A percentile compares a stretch with the other conserved stretches of the same genome.
Conservation (phyloP, 2,329 filamentous ascomycete species). For the Parascedosporium putredinis region DNA sequence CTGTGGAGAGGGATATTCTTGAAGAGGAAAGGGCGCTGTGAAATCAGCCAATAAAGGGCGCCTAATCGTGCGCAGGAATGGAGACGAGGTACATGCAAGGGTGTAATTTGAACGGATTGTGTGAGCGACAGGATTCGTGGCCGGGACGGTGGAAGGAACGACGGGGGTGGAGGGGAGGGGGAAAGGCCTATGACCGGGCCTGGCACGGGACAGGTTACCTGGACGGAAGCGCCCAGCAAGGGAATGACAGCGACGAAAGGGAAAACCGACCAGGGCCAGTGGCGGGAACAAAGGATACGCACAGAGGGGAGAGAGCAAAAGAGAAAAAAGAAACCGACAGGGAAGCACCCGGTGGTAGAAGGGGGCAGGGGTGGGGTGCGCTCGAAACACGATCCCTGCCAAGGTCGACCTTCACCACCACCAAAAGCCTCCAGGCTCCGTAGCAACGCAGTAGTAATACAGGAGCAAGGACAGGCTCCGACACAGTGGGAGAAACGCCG, state of each 20-base stretch:
- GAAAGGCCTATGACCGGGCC: neutral
- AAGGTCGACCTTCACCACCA: neutral
- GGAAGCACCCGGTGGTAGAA: neutral
- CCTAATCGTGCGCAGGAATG: neutral
- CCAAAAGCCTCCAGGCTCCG: neutral
- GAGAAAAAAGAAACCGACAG: neutral
- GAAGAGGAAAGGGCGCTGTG: neutral
- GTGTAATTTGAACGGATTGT: neutral
- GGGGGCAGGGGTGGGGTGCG: neutral
- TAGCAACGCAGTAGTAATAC: constrained; percentile 4
- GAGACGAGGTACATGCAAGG: neutral
- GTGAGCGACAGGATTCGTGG: neutral
- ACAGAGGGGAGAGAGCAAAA: neutral
- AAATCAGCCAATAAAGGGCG: neutral
- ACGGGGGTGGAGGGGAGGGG: neutral
- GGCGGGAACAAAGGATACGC: neutral
- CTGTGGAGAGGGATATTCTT: neutral
- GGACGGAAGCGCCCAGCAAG: neutral
- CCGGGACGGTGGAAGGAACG: neutral
- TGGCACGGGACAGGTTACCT: neutral
- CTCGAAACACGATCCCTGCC: neutral
- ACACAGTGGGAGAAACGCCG: constrained; percentile 7
- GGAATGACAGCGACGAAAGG: too few relatives aligned
- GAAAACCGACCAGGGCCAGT: neutral
- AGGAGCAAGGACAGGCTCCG: constrained; percentile 6